These are phyloP conservation scores for Fusarium pseudocircinatum DNA, from an alignment of 2,329 filamentous ascomycete species.

Conservation along the genomic window DNA sequence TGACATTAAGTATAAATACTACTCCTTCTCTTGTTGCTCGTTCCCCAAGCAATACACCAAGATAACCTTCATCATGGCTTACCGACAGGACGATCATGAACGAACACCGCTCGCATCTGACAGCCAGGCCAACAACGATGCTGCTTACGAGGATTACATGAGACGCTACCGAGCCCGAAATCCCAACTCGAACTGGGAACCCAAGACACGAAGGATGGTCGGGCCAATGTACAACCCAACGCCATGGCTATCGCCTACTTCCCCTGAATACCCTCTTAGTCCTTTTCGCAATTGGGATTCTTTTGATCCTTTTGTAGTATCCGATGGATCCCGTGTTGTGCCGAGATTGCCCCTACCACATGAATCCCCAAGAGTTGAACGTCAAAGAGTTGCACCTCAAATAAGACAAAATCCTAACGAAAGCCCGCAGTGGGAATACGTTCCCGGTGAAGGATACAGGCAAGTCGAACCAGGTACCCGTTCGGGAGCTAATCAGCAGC, in stretches of 20 bases:
- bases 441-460: neutral
- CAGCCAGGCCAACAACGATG: neutral
- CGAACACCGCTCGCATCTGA: neutral
- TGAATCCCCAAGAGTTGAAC: neutral
- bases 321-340: neutral
- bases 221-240: neutral
- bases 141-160: neutral
- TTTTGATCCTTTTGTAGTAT: neutral
- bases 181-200: neutral
- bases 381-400: neutral
- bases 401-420: neutral
- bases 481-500: neutral
- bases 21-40: neutral
- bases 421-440: neutral
- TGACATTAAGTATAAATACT: neutral
- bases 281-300: too few species aligned
- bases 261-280: neutral
- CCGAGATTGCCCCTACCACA: rapidly evolving
- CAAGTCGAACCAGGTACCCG: neutral
- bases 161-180: neutral
- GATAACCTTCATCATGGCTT: neutral
- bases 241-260: neutral
- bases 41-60: neutral
- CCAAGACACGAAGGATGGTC: neutral
- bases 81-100: neutral